Evolutionary conservation across 1,284 basidiomycete species (phyloP).

Genomic region (Microbotryum violaceum): DNA sequence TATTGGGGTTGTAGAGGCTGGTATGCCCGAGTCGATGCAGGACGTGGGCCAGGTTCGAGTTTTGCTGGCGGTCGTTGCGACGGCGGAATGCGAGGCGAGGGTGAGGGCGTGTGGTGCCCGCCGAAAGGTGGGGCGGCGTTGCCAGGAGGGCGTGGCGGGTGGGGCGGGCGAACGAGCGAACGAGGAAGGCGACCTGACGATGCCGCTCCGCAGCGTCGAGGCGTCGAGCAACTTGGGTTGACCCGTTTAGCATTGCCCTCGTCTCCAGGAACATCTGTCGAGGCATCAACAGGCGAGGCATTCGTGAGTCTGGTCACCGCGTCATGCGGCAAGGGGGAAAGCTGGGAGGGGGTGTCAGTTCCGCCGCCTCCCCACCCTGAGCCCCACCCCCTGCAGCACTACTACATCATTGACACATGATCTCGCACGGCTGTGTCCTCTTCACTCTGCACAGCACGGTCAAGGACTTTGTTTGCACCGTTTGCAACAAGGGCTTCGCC

Average conservation of each 20-base stretch:
- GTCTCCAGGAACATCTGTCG: conserved; percentile 23
- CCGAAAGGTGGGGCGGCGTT: not conserved
- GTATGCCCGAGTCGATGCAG: not conserved
- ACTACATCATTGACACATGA: not conserved
- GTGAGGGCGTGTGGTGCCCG: conserved; percentile 1
- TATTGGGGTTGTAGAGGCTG: too few species aligned
- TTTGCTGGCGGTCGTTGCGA: not conserved
- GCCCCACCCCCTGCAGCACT: not conserved
- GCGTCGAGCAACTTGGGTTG: not conserved
- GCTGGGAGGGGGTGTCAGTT: not conserved
- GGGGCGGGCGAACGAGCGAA: too few species aligned
- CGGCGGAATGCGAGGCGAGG: not conserved
- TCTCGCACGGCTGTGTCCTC: not conserved
- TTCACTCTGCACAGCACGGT: conserved; percentile 4
- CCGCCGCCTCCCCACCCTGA: not conserved
- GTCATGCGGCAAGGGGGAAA: not conserved
- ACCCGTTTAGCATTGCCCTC: not conserved
- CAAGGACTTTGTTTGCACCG: conserved; percentile 29
- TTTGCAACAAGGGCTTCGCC: conserved; percentile 28
- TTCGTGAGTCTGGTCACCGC: not conserved
- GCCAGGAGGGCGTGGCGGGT: too few species aligned
- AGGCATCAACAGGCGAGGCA: conserved; percentile 20
- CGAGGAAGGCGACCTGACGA: too few species aligned
- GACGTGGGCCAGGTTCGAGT: not conserved
- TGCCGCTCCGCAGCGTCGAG: too few species aligned